Evolutionary conservation across 495 filamentous ascomycete genomes (phyloP).

Genomic region (Monascus purpureus): DNA sequence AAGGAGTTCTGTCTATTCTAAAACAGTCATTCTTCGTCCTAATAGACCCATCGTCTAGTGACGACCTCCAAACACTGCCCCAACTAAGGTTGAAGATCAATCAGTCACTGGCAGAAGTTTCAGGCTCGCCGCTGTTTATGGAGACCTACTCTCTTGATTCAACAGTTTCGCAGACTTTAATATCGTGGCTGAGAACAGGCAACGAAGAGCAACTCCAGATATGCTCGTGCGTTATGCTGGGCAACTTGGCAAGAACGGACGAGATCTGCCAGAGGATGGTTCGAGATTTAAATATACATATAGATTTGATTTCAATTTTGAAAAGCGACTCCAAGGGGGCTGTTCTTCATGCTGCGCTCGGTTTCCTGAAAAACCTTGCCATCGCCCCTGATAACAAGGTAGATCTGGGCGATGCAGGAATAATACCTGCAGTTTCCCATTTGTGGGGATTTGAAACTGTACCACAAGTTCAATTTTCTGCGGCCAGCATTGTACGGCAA

Average conservation of each 20-base stretch:
- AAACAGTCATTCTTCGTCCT: slow-evolving; percentile 16
- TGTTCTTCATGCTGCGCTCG: slow-evolving; percentile 50
- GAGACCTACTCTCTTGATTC: slow-evolving; percentile 34
- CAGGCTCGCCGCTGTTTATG: slow-evolving; percentile 41
- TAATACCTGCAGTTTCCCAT: slow-evolving; percentile 38
- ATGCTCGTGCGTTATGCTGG: slow-evolving; percentile 62
- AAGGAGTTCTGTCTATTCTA: slow-evolving; percentile 18
- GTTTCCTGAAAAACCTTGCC: slow-evolving; percentile 71
- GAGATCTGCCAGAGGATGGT: slow-evolving; percentile 45
- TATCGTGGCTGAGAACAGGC: slow-evolving; percentile 35
- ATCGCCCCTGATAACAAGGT: slow-evolving; percentile 51
- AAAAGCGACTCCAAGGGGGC: slow-evolving; percentile 28
- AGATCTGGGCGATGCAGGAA: slow-evolving; percentile 38
- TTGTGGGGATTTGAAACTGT: slow-evolving; percentile 48
- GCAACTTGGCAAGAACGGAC: slow-evolving; percentile 65
- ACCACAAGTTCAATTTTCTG: slow-evolving; percentile 57
- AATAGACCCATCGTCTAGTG: slow-evolving; percentile 17
- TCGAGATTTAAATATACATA: slow-evolving; percentile 35
- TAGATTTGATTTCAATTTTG: slow-evolving; percentile 40
- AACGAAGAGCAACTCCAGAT: slow-evolving; percentile 47
- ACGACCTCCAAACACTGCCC: slow-evolving; percentile 37
- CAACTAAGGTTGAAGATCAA: slow-evolving; percentile 42
- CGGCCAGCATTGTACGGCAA: slow-evolving; percentile 52
- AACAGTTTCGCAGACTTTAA: slow-evolving; percentile 36
- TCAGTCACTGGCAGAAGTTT: slow-evolving; percentile 48